A percentile compares a stretch with the other conserved stretches of the same genome.
These are phyloP conservation scores for Lodderomyces elongisporus DNA, from an alignment of 1,139 yeast genomes.

Conservation along the genomic window DNA sequence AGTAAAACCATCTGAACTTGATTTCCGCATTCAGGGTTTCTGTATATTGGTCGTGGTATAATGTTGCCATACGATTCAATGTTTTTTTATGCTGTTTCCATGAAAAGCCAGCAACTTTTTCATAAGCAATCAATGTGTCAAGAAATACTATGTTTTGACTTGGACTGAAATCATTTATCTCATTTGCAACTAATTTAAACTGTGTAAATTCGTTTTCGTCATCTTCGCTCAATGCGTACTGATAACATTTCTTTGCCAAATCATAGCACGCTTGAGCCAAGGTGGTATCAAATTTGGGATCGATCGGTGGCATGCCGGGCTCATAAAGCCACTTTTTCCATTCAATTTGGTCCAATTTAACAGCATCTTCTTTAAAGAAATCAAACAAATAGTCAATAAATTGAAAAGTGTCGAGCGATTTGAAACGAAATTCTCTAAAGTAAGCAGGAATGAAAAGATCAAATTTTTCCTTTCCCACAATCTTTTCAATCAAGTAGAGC, in stretches of 20 bases:
- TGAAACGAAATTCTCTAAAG: constrained; percentile 27
- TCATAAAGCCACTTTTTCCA: constrained; percentile 29
- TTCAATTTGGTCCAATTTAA: constrained; percentile 18
- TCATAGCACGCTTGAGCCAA: constrained; percentile 28
- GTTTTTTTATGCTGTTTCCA: constrained; percentile 38
- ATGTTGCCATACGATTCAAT: constrained; percentile 35
- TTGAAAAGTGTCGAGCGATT: constrained; percentile 27
- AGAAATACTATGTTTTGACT: constrained; percentile 77
- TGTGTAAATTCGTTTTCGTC: not conserved
- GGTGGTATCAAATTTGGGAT: constrained; percentile 27
- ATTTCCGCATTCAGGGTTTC: constrained; percentile 73
- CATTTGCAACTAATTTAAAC: constrained; percentile 20
- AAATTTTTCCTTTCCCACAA: constrained; percentile 26
- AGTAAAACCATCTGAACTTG: constrained; percentile 68
- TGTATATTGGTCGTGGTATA: constrained; percentile 39
- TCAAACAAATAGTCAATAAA: constrained; percentile 27
- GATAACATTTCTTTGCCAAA: constrained; percentile 24
- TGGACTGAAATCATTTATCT: constrained; percentile 56
- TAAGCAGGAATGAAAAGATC: constrained; percentile 31
- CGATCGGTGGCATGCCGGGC: constrained; percentile 26
- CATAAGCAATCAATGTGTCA: constrained; percentile 50
- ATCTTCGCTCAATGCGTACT: constrained; percentile 2
- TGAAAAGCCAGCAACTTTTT: constrained; percentile 25
- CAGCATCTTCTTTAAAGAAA: constrained; percentile 20
- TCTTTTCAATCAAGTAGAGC: constrained; percentile 25